Evolutionary conservation across 1,139 yeast genomes (phyloP).

Genomic region (Yamadazyma atmosphaerica): DNA sequence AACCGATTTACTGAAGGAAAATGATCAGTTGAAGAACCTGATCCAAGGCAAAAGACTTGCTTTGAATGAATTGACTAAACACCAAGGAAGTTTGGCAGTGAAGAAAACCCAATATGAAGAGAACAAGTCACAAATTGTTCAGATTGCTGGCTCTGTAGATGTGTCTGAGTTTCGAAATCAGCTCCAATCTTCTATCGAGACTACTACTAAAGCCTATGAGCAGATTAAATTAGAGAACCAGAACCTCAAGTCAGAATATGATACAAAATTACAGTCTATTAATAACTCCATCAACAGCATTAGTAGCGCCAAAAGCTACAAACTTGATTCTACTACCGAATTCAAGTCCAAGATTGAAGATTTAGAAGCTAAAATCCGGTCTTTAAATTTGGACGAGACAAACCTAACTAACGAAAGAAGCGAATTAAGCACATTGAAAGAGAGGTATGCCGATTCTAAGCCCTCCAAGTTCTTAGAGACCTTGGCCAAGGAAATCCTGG

Average conservation of each 20-base stretch:
- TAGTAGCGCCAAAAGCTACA: slow-evolving; percentile 10
- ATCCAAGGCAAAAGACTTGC: slow-evolving; percentile 27
- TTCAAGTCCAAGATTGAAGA: slow-evolving; percentile 28
- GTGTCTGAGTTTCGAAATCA: slow-evolving; percentile 11
- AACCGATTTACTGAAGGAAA: slow-evolving; percentile 13
- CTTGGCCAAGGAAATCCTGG: slow-evolving; percentile 37
- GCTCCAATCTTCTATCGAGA: slow-evolving; percentile 7
- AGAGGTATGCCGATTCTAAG: slow-evolving; percentile 28
- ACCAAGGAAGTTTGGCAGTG: slow-evolving; percentile 60
- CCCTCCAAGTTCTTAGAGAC: slow-evolving; percentile 26
- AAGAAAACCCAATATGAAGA: slow-evolving; percentile 34
- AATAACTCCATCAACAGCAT: slow-evolving; percentile 11
- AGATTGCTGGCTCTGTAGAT: slow-evolving; percentile 12
- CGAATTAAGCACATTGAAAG: slow-evolving; percentile 35
- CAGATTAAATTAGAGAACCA: slow-evolving; percentile 11
- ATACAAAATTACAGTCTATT: slow-evolving; percentile 13
- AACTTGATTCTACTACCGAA: slow-evolving; percentile 9
- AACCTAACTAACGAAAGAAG: slow-evolving; percentile 29
- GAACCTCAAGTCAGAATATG: slow-evolving; percentile 14
- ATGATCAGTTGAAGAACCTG: slow-evolving; percentile 12
- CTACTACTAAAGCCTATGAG: slow-evolving; percentile 3
- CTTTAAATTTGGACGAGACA: slow-evolving; percentile 30
- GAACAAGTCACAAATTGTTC: slow-evolving; percentile 15
- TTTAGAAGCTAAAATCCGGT: slow-evolving; percentile 42
- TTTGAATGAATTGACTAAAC: slow-evolving; percentile 44